Conservation (phyloP, 805 yeast species). For the Yamadazyma nakazawae region DNA sequence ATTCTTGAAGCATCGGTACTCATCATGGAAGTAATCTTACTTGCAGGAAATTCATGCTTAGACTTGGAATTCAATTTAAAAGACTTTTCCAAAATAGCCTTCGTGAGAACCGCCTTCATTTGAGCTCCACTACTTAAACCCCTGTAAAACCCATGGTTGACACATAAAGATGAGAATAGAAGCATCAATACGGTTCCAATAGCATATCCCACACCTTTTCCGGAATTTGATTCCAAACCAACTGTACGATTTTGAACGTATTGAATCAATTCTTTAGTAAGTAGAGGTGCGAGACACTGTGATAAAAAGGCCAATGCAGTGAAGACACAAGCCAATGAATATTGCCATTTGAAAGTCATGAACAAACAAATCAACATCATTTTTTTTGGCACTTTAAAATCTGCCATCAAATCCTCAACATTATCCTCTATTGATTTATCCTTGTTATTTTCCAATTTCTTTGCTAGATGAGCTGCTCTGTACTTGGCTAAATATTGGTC, state of each 20-base stretch:
- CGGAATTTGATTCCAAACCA: conserved; percentile 23
- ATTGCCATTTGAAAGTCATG: conserved; percentile 10
- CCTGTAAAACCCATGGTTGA: conserved; percentile 63
- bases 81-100: conserved; percentile 67
- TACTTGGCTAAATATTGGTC: conserved; percentile 21
- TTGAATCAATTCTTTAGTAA: conserved; percentile 33
- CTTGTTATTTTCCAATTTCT: conserved; percentile 27
- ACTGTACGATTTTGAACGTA: conserved; percentile 29
- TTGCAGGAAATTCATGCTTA: conserved; percentile 57
- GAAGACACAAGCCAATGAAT: conserved; percentile 23
- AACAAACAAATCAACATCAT: conserved; percentile 7
- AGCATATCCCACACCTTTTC: conserved; percentile 41
- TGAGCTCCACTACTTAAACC: conserved; percentile 67
- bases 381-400: conserved; percentile 27
- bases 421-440: conserved; percentile 18
- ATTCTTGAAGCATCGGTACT: conserved; percentile 81
- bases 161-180: conserved; percentile 27
- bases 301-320: conserved; percentile 25
- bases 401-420: conserved; percentile 25
- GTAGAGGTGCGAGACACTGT: conserved; percentile 33
- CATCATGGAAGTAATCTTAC: conserved; percentile 71
- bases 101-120: conserved; percentile 66
- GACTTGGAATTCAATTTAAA: conserved; percentile 58
- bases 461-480: conserved; percentile 18
- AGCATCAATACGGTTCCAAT: conserved; percentile 34